phyloP scores from a whole-genome alignment of 1,139 yeast species.

The Magnusiomyces fungicola region DNA sequence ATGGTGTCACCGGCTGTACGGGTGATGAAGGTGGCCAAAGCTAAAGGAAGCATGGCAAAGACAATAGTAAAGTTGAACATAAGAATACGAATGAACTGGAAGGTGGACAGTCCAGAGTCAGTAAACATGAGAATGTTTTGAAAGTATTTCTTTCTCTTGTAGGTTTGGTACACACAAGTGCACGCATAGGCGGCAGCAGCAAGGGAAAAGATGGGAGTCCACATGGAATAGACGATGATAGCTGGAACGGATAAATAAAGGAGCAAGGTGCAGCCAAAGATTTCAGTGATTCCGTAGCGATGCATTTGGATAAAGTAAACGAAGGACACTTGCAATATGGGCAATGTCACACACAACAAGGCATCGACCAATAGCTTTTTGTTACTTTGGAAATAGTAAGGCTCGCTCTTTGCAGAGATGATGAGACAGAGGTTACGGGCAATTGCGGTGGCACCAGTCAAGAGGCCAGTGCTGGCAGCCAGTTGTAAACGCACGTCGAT shows the following conservation, averaged over 20 bases:
- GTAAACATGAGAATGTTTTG: constrained; percentile 68
- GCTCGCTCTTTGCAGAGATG: constrained; percentile 36
- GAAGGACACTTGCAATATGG: constrained; percentile 54
- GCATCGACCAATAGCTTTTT: constrained; percentile 41
- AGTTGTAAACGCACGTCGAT: constrained; percentile 54
- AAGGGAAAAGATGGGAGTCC: constrained; percentile 64
- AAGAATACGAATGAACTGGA: constrained; percentile 59
- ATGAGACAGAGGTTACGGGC: constrained; percentile 63
- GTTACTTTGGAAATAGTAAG: constrained; percentile 33
- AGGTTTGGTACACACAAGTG: constrained; percentile 48
- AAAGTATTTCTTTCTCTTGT: constrained; percentile 54
- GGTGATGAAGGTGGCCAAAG: constrained; percentile 44
- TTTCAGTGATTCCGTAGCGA: constrained; percentile 52
- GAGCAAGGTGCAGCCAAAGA: constrained; percentile 56
- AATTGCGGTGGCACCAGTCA: constrained; percentile 64
- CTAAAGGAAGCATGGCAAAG: constrained; percentile 57
- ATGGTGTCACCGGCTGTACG: constrained; percentile 4
- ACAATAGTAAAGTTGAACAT: constrained; percentile 58
- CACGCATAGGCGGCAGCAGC: constrained; percentile 52
- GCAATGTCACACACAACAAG: constrained; percentile 52
- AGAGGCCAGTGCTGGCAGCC: constrained; percentile 60
- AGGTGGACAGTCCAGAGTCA: constrained; percentile 62
- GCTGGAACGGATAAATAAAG: constrained; percentile 44
- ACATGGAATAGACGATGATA: constrained; percentile 46
- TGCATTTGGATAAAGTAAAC: constrained; percentile 49